phyloP scores from a whole-genome alignment of 2,329 filamentous ascomycete genomes.

The Tolypocladium tropicale region DNA sequence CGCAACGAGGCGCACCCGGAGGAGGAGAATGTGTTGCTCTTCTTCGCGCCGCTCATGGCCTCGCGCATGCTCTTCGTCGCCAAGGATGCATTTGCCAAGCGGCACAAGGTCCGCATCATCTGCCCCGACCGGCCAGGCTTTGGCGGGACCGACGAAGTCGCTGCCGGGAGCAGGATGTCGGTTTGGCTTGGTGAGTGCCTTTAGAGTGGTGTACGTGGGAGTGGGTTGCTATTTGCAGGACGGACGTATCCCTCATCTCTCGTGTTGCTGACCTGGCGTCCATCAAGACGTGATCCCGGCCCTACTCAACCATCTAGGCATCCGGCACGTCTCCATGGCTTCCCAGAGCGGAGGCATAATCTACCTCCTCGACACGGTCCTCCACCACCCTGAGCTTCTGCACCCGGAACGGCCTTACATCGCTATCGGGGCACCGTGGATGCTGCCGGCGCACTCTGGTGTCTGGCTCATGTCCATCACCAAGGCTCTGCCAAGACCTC shows the following conservation, averaged over 20 bases:
- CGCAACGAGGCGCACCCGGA: slow-evolving; percentile 13
- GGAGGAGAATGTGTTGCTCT: slow-evolving; percentile 16
- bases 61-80: slow-evolving; percentile 18
- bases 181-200: slow-evolving; percentile 15
- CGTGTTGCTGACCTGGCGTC: not conserved
- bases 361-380: slow-evolving; percentile 18
- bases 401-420: slow-evolving; percentile 13
- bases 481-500: slow-evolving; percentile 10
- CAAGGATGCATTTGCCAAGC: slow-evolving; percentile 21
- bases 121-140: slow-evolving; percentile 23
- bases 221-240: not conserved
- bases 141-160: slow-evolving; percentile 19
- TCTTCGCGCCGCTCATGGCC: slow-evolving; percentile 16
- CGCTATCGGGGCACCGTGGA: slow-evolving; percentile 20
- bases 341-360: slow-evolving; percentile 20
- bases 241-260: too few species aligned
- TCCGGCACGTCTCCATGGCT: slow-evolving; percentile 17
- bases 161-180: slow-evolving; percentile 9
- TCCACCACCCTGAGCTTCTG: slow-evolving; percentile 17
- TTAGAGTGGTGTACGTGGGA: not conserved
- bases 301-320: slow-evolving; percentile 20
- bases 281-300: slow-evolving; percentile 17
- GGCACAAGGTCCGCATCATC: slow-evolving; percentile 21
- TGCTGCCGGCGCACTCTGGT: slow-evolving; percentile 15
- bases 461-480: slow-evolving; percentile 10